phyloP scores from a whole-genome alignment of 2,329 filamentous ascomycete genomes.

The Monilinia polystroma region DNA sequence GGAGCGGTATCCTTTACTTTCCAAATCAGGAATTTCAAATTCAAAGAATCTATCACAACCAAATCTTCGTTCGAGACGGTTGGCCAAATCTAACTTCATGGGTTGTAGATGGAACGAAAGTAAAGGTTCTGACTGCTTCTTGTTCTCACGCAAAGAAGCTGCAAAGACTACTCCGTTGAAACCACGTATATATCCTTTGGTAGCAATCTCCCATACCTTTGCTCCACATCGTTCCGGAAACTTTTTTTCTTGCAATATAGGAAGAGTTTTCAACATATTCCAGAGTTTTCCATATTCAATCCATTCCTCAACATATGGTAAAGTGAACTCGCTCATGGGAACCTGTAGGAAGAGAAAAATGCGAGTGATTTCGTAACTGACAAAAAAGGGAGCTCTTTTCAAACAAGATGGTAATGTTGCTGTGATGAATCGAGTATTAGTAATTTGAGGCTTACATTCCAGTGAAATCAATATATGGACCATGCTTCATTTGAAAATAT shows the following conservation, averaged over 20 bases:
- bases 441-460: neutral
- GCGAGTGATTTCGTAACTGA: conserved; percentile 39
- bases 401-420: conserved; percentile 32
- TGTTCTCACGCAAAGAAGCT: conserved; percentile 45
- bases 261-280: conserved; percentile 43
- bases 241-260: conserved; percentile 45
- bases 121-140: conserved; percentile 41
- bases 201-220: conserved; percentile 46
- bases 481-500: neutral
- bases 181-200: conserved; percentile 30
- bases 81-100: conserved; percentile 49
- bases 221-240: conserved; percentile 50
- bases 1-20: conserved; percentile 32
- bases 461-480: neutral
- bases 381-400: conserved; percentile 25
- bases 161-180: conserved; percentile 48
- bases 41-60: conserved; percentile 60
- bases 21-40: conserved; percentile 50
- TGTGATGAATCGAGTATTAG: conserved; percentile 18
- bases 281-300: conserved; percentile 48
- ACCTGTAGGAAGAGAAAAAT: conserved; percentile 36
- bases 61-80: conserved; percentile 55
- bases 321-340: conserved; percentile 28
- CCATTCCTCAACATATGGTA: conserved; percentile 39
- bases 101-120: conserved; percentile 51